Conservation (phyloP, 495 filamentous ascomycete species). For the Chaetomidium leptoderma region DNA sequence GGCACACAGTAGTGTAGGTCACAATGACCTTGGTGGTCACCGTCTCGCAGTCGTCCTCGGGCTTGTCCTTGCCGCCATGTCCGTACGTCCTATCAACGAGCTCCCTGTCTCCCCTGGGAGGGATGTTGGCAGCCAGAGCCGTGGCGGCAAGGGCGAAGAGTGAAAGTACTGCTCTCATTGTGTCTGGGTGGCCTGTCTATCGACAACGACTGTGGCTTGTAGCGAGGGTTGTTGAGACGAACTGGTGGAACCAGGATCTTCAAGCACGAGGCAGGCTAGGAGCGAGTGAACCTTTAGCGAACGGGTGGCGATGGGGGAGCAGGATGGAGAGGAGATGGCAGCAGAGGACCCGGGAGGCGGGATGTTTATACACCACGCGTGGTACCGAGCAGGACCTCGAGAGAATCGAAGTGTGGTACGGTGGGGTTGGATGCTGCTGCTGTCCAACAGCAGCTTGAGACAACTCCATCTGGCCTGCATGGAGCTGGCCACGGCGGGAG, state of each 20-base stretch:
- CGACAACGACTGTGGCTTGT: conserved; percentile 19
- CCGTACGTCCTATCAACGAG: conserved; percentile 2
- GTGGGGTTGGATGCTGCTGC: conserved; percentile 13
- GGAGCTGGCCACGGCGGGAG: conserved; percentile 8
- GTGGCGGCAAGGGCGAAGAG: conserved; percentile 41
- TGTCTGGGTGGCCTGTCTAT: conserved; percentile 17
- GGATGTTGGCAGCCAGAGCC: conserved; percentile 33
- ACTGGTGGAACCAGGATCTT: conserved; percentile 13
- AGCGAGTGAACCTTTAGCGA: conserved; percentile 46
- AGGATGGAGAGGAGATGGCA: conserved; percentile 20
- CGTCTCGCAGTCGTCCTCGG: conserved; percentile 26
- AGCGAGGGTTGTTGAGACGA: conserved; percentile 26
- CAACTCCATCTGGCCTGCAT: conserved; percentile 10
- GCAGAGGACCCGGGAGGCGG: conserved; percentile 25
- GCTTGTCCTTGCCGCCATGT: conserved; percentile 19
- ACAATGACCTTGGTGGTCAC: conserved; percentile 37
- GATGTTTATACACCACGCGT: conserved; percentile 32
- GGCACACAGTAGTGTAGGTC: conserved; percentile 43
- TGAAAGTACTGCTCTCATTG: conserved; percentile 41
- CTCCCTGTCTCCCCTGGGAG: conserved; percentile 2
- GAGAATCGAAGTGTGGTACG: conserved; percentile 1
- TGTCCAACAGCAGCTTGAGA: conserved; percentile 19
- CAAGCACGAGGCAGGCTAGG: conserved; percentile 7
- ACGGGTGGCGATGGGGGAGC: conserved; percentile 37
- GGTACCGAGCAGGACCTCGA: conserved; percentile 1